Evolutionary conservation across 805 yeast species (phyloP).

Genomic region (Metschnikowia lunata): DNA sequence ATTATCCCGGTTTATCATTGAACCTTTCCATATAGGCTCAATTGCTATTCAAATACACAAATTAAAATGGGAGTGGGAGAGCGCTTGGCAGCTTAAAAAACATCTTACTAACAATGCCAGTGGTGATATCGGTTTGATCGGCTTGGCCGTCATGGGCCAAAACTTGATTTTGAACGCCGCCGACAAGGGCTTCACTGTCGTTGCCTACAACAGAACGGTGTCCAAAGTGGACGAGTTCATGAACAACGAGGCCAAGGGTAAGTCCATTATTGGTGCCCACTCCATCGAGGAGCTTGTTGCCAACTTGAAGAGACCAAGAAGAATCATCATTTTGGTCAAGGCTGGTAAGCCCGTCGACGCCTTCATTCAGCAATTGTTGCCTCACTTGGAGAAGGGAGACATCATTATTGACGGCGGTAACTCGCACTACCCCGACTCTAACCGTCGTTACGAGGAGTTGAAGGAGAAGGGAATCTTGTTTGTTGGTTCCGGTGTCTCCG

Average conservation of each 20-base stretch:
- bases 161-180: slow-evolving; percentile 96
- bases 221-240: slow-evolving; percentile 93
- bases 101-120: slow-evolving; percentile 34
- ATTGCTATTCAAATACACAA: no score
- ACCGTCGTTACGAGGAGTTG: slow-evolving; percentile 92
- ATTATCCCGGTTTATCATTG: no score
- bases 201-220: slow-evolving; percentile 97
- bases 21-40: no score
- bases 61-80: no score
- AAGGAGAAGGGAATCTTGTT: slow-evolving; percentile 81
- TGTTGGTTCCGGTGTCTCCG: slow-evolving; percentile 99
- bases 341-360: slow-evolving; percentile 95
- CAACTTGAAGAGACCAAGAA: slow-evolving; percentile 94
- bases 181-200: slow-evolving; percentile 97
- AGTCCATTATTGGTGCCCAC: slow-evolving; percentile 91
- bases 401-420: slow-evolving; percentile 99
- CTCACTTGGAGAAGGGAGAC: slow-evolving; percentile 92
- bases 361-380: slow-evolving; percentile 82
- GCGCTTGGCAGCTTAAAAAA: slow-evolving; percentile 2
- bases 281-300: slow-evolving; percentile 83
- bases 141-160: slow-evolving; percentile 99
- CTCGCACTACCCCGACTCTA: slow-evolving; percentile 98
- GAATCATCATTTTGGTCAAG: slow-evolving; percentile 89
- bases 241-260: slow-evolving; percentile 94
- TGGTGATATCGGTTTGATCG: slow-evolving; percentile 97